Conservation (phyloP, 768 basidiomycete genomes). For the Dioszegia aurantiaca region DNA sequence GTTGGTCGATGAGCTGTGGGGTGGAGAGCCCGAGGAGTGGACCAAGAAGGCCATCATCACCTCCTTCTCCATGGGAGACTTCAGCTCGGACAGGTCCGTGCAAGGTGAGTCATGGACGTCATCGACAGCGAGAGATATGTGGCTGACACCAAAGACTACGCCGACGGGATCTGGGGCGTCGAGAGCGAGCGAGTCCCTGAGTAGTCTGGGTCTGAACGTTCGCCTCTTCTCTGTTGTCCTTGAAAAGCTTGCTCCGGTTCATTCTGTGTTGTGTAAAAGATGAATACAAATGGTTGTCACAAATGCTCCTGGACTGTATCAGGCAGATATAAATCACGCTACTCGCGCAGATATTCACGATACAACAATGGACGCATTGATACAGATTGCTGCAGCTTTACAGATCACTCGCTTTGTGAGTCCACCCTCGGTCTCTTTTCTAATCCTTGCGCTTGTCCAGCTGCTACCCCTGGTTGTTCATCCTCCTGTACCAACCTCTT, state of each 20-base stretch:
- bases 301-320: too few species aligned
- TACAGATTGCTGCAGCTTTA: too few species aligned
- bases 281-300: slow-evolving; percentile 7
- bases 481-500: slow-evolving; percentile 21
- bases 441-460: slow-evolving; percentile 4
- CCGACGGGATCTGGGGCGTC: slow-evolving; percentile 30
- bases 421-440: slow-evolving; percentile 1
- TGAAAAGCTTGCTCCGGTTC: background rate
- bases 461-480: slow-evolving; percentile 1
- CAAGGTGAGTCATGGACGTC: slow-evolving; percentile 72
- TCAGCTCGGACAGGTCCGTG: slow-evolving; percentile 91
- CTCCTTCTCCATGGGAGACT: slow-evolving; percentile 79
- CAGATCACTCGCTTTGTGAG: too few species aligned
- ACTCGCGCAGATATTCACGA: too few species aligned
- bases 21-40: slow-evolving; percentile 75
- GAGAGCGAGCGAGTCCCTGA: slow-evolving; percentile 41
- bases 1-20: slow-evolving; percentile 86
- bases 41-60: slow-evolving; percentile 64
- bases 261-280: background rate
- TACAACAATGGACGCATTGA: too few species aligned
- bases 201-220: background rate
- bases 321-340: too few species aligned
- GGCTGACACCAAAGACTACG: slow-evolving; percentile 21
- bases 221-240: background rate
- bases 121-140: background rate